Evolutionary conservation across 2,329 filamentous ascomycete species (phyloP).

Genomic region (Chaetomium globosum): DNA sequence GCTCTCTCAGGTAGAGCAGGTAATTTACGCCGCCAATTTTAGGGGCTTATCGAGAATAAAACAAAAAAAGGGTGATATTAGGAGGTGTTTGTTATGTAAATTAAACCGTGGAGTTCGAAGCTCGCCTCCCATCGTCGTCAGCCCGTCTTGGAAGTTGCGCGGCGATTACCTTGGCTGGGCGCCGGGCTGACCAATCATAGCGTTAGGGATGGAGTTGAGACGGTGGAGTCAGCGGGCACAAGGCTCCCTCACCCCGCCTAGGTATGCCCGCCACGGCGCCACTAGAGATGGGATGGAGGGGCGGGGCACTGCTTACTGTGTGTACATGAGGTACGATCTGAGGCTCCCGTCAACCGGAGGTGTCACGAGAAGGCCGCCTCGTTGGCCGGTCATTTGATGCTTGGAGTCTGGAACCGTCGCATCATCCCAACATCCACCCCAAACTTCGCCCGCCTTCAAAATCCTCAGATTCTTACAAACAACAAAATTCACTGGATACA

Average conservation of each 20-base stretch:
- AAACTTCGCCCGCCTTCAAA: neutral
- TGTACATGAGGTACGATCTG: no score
- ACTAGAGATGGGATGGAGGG: neutral
- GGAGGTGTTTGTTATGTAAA: neutral
- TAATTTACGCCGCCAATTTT: neutral
- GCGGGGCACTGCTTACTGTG: neutral
- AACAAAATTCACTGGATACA: neutral
- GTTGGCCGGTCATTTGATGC: constrained; percentile 22
- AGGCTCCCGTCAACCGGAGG: constrained; percentile 13
- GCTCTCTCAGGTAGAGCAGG: neutral
- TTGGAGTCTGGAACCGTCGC: neutral
- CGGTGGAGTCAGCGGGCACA: constrained; percentile 6
- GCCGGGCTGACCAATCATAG: constrained; percentile 16
- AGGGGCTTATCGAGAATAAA: neutral
- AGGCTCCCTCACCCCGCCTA: no score
- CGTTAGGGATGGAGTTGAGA: neutral
- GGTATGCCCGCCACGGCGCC: no score
- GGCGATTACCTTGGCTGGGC: constrained; percentile 8
- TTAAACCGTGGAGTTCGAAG: constrained; percentile 15
- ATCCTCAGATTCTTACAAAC: neutral
- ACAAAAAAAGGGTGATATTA: constrained; percentile 5
- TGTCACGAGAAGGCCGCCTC: constrained; percentile 20
- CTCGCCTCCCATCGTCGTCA: constrained; percentile 32
- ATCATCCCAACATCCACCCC: neutral
- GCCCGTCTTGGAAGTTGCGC: constrained; percentile 26